Percentiles rank a stretch among this genome's conserved stretches.
Conservation (phyloP, 305 asterid species). For the Andrographis paniculata region DNA sequence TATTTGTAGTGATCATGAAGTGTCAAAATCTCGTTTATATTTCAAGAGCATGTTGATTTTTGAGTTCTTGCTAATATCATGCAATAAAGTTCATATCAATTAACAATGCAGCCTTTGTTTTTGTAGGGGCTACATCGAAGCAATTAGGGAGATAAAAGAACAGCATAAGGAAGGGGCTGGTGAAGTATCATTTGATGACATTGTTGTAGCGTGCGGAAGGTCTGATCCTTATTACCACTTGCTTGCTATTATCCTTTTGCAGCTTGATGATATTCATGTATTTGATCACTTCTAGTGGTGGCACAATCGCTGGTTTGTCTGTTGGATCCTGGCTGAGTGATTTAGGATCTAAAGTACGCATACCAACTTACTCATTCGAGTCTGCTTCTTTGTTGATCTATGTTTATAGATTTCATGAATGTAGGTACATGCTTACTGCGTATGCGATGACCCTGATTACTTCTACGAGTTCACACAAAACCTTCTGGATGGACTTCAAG, state of each 20-base stretch:
- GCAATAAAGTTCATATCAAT: background rate
- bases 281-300: constrained; percentile 61
- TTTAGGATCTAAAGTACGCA: constrained; percentile 59
- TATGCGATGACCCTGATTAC: constrained; percentile 86
- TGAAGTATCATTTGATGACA: constrained; percentile 48
- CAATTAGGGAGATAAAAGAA: constrained; percentile 74
- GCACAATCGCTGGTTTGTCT: constrained; percentile 87
- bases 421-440: constrained; percentile 79
- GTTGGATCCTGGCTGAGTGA: constrained; percentile 68
- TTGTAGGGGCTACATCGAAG: constrained; percentile 93
- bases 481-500: constrained; percentile 77
- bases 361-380: background rate
- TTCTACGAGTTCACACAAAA: constrained; percentile 66
- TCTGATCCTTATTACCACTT: constrained; percentile 15
- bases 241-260: constrained; percentile 8
- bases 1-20: too few species aligned
- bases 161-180: constrained; percentile 36
- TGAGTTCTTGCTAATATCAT: background rate
- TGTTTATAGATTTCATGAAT: constrained; percentile 10
- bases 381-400: constrained; percentile 12
- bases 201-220: constrained; percentile 96
- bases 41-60: too few species aligned
- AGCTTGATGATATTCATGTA: constrained; percentile 4
- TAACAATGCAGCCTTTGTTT: constrained; percentile 7
- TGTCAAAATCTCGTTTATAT: too few species aligned